These are phyloP conservation scores for Phytophthora uliginosa DNA, from an alignment of 352 stramenopile species.

Conservation along the genomic window DNA sequence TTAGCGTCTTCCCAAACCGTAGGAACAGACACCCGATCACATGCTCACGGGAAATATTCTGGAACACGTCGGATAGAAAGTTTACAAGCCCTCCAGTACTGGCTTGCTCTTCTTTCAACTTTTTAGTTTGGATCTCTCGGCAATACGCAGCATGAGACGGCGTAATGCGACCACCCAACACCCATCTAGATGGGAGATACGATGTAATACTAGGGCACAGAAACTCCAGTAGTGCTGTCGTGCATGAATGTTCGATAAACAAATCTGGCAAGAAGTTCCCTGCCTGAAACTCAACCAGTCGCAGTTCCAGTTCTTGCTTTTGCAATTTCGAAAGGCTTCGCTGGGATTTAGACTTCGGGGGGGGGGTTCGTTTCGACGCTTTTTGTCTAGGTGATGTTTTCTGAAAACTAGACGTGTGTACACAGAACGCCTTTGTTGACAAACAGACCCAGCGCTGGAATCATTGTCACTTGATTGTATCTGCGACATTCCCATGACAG, in stretches of 20 bases:
- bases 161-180: conserved; percentile 1
- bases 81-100: conserved; percentile 3
- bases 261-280: conserved; percentile 7
- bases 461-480: too few relatives aligned
- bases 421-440: too few relatives aligned
- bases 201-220: conserved; percentile 4
- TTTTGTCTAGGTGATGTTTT: too few relatives aligned
- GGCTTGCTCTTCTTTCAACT: neutral
- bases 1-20: conserved; percentile 1
- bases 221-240: conserved; percentile 4
- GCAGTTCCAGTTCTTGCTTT: too few relatives aligned
- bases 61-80: conserved; percentile 20
- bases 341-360: too few relatives aligned
- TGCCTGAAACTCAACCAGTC: conserved; percentile 9
- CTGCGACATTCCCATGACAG: neutral
- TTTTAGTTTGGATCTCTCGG: neutral
- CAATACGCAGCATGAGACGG: neutral
- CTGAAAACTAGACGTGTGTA: too few relatives aligned
- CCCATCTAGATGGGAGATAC: conserved; percentile 1
- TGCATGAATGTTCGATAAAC: conserved; percentile 11
- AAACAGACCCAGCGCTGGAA: too few relatives aligned
- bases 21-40: conserved; percentile 12
- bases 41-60: conserved; percentile 13
- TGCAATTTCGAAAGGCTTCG: too few relatives aligned
- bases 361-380: too few relatives aligned